These are phyloP conservation scores for Fusarium secorum DNA, from an alignment of 2,329 filamentous ascomycete species.

Conservation along the genomic window DNA sequence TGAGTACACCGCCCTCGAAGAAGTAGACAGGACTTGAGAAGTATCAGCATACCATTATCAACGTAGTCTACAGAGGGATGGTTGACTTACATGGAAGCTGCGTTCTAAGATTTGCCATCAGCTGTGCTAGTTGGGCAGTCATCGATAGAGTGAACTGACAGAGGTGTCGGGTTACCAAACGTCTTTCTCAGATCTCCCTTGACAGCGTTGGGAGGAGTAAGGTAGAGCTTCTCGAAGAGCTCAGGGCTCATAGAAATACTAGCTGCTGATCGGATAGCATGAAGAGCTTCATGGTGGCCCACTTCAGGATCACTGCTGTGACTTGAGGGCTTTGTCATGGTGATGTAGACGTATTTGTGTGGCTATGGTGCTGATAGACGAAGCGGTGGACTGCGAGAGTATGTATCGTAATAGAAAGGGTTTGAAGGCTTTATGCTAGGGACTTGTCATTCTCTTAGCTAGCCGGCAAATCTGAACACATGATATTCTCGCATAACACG, in stretches of 20 bases:
- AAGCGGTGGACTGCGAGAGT: fast-evolving
- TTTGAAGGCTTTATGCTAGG: background rate
- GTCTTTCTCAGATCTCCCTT: background rate
- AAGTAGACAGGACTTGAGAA: background rate
- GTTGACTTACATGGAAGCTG: background rate
- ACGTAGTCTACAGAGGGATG: fast-evolving
- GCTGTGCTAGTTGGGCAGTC: fast-evolving
- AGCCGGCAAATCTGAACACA: fast-evolving
- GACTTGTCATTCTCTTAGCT: background rate
- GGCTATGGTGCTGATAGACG: fast-evolving
- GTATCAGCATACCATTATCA: fast-evolving
- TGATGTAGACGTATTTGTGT: fast-evolving
- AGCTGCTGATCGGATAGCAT: conserved; percentile 35
- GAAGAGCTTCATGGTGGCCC: background rate
- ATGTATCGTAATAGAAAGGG: background rate
- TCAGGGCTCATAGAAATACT: conserved; percentile 41
- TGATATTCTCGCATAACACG: background rate
- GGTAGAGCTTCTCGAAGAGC: background rate
- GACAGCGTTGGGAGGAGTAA: background rate
- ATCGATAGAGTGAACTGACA: background rate
- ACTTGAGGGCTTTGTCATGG: background rate
- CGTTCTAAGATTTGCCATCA: fast-evolving
- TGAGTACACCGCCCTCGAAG: background rate
- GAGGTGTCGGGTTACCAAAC: background rate
- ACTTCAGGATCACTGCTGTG: background rate